Percentiles rank a stretch among this genome's conserved stretches.
Evolutionary conservation across 139 green algal genomes (phyloP).

Genomic region (Raphidocelis subcapitata): DNA sequence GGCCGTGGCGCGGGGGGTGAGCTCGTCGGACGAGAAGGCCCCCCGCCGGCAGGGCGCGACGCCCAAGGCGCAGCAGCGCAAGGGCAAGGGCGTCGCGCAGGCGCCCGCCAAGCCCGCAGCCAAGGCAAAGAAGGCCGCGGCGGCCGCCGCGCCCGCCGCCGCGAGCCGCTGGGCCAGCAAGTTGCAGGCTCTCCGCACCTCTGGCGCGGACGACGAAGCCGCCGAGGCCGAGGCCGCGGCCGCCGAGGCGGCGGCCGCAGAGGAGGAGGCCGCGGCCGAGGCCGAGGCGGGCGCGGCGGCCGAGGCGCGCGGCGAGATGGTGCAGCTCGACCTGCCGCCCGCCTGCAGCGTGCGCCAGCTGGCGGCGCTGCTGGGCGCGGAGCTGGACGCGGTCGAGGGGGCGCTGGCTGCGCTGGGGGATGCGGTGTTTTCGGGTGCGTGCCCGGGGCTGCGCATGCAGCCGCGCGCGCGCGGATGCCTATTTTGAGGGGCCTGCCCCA

Average conservation of each 20-base stretch:
- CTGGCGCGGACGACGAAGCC: background rate
- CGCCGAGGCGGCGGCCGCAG: slow-evolving; percentile 13
- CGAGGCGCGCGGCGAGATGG: slow-evolving; percentile 2
- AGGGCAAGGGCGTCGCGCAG: background rate
- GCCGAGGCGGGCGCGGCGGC: background rate
- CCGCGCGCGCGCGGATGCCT: too few species aligned
- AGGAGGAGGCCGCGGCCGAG: slow-evolving; percentile 10
- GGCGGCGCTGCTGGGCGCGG: slow-evolving; percentile 18
- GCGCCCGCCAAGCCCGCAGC: background rate
- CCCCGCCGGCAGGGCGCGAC: background rate
- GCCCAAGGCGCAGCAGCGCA: background rate
- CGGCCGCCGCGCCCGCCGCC: background rate
- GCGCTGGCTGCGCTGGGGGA: slow-evolving; percentile 22
- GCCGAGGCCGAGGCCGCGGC: background rate
- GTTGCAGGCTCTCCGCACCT: slow-evolving; percentile 12
- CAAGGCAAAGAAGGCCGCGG: background rate
- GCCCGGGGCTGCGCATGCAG: too few species aligned
- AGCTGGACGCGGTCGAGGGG: slow-evolving; percentile 4
- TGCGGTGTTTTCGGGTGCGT: slow-evolving; percentile 16
- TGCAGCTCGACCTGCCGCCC: slow-evolving; percentile 2
- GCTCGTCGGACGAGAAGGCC: background rate
- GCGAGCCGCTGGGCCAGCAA: slow-evolving; percentile 17
- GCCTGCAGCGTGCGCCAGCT: slow-evolving; percentile 16
- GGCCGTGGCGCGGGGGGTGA: background rate
- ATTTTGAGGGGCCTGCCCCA: too few species aligned